Base-by-base conservation (phyloP, 331 rosid species). In the Malus hybrid region DNA sequence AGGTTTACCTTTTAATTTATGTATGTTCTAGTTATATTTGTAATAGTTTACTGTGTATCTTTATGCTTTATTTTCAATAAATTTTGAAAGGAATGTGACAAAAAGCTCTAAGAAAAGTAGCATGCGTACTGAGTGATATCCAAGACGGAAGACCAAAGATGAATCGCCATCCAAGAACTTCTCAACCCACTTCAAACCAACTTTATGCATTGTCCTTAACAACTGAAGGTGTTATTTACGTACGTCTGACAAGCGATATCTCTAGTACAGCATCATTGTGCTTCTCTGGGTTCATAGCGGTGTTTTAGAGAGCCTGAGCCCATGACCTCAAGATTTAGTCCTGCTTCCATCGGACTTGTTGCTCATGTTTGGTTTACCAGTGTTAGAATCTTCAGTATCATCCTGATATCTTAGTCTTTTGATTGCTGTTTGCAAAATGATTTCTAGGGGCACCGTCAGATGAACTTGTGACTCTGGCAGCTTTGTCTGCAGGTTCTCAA, bases 111-210 rank as follows among this genome's bases (percentile, higher is more conserved):
- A 33, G 29, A 80, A 36, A 74, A 34, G 62, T 20, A 65, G 57
- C 66, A 14, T 50, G 14, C 85, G 34, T 93, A 91, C 96, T 81
- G 86, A 85, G 86, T 93, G 97, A 82, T 88, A 93, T 62, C 98
- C 29, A 54, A 91, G 89, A 52, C 97, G 93, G 77, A 93, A 88
- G 24, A 85, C 77, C 62, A 91, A 70, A 14, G 92, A 80, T 46
- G 79, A 78, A 88, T 86, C 93, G 69, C 90, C 98, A 1, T 63
- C 69, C 54, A 88, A 28, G 83, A 91, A 90, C 75, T 88, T 93
- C 77, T 88, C 81, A n/a, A 89, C 87, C 98, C 97, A 93, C 70
- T 86, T 85, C 77, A 90, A 78, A 28, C 96, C 95, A 83, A 90
- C 85, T 19, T 67, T 81, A 75, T 90, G 90, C 95, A 93, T 88